Conservation (phyloP, 257 asterid species). For the Coffea eugenioides region DNA sequence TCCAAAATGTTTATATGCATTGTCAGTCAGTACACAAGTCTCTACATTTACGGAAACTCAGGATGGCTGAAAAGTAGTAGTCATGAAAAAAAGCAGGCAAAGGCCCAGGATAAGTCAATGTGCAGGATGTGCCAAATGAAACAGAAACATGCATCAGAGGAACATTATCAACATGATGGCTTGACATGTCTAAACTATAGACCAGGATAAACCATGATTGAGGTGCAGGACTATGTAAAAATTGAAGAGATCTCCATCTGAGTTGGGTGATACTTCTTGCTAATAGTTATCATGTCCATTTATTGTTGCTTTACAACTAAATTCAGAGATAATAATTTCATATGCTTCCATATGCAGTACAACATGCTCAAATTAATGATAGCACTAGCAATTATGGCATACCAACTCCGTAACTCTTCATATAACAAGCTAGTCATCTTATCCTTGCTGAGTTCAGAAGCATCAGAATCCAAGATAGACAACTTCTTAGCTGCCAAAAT, state of each 20-base stretch:
- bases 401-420: conserved; percentile 76
- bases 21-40: neutral
- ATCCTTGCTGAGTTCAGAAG: conserved; percentile 61
- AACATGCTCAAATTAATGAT: neutral
- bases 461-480: conserved; percentile 49
- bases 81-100: neutral
- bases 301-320: too few species aligned
- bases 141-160: neutral
- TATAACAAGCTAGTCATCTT: conserved; percentile 48
- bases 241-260: neutral
- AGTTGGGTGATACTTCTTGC: neutral
- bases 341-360: neutral
- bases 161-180: neutral
- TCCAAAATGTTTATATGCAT: neutral
- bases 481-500: conserved; percentile 57
- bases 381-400: conserved; percentile 15
- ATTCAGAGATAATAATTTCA: neutral
- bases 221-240: neutral
- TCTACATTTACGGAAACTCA: too few species aligned
- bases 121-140: too few species aligned
- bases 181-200: neutral
- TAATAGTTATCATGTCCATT: neutral
- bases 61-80: neutral
- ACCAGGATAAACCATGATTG: neutral
- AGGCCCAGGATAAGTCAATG: neutral